Conservation (phyloP, 2,329 filamentous ascomycete genomes). For the Gliomastix tumulicola region DNA sequence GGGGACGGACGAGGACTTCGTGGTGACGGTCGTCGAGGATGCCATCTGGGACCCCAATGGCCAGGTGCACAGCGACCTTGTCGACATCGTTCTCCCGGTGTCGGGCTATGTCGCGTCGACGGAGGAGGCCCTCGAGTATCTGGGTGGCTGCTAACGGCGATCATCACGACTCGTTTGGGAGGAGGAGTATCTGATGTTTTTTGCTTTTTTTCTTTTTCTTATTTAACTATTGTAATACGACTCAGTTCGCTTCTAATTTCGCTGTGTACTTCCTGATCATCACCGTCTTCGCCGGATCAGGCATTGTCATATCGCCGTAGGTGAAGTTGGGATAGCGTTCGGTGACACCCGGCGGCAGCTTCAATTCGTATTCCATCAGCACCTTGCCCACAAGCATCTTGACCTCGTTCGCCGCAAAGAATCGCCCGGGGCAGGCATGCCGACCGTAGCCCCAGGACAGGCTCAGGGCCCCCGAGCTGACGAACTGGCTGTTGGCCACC, state of each 20-base stretch:
- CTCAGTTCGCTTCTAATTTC: too few relatives aligned
- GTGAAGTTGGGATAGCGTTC: constrained; percentile 9
- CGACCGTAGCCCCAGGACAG: constrained; percentile 29
- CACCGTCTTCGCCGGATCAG: not conserved
- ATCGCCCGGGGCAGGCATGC: constrained; percentile 34
- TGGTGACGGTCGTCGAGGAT: not conserved
- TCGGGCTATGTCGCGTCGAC: not conserved
- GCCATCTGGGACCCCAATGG: not conserved
- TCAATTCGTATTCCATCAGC: constrained; percentile 31
- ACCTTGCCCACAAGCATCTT: constrained; percentile 33
- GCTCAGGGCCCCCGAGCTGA: constrained; percentile 25
- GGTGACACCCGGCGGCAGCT: constrained; percentile 3
- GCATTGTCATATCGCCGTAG: too few relatives aligned
- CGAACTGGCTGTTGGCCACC: constrained; percentile 27
- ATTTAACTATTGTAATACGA: too few relatives aligned
- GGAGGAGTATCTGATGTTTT: too few relatives aligned
- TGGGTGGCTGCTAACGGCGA: too few relatives aligned
- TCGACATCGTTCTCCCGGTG: not conserved
- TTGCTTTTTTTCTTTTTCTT: too few relatives aligned
- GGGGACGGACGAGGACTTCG: not conserved
- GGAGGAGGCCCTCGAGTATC: too few relatives aligned
- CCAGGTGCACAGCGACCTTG: not conserved
- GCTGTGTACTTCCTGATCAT: too few relatives aligned
- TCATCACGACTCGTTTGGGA: too few relatives aligned
- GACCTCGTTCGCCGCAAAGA: constrained; percentile 37